Evolutionary conservation across 345 rosid genomes (phyloP).

Genomic region (Linum trigynum): DNA sequence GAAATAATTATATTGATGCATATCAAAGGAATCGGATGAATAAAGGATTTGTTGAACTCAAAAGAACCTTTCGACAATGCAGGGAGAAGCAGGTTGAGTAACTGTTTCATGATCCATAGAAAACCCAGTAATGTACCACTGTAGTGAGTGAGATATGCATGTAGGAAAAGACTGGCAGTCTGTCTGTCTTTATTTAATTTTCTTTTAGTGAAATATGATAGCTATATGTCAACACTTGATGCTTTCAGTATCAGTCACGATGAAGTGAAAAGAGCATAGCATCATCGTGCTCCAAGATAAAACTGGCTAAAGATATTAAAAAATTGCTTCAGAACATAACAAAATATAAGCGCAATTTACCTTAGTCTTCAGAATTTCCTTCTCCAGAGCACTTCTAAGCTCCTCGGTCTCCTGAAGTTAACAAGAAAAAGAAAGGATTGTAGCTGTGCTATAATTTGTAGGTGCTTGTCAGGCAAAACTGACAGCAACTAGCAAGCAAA

Average conservation of each 20-base stretch:
- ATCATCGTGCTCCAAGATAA: not conserved
- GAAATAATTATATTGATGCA: not conserved
- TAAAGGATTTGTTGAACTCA: not conserved
- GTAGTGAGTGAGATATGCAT: not conserved
- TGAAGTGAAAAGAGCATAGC: conserved; percentile 2
- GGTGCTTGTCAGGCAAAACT: conserved; percentile 1
- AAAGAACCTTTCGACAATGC: not conserved
- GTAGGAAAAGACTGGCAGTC: not conserved
- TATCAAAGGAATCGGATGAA: not conserved
- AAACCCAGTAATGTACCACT: not conserved
- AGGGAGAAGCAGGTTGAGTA: not conserved
- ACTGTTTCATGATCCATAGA: not conserved
- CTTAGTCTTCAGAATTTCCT: conserved; percentile 66
- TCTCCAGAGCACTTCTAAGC: conserved; percentile 57
- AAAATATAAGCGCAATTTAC: conserved; percentile 25
- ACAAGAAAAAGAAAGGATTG: conserved; percentile 14
- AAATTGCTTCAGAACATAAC: conserved; percentile 5
- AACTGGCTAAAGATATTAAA: conserved; percentile 1
- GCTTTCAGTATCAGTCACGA: not conserved
- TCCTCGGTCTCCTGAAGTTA: conserved; percentile 60
- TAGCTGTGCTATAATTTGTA: conserved; percentile 12
- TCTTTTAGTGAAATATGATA: no score
- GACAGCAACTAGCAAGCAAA: not conserved
- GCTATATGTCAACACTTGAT: not conserved
- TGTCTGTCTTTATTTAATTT: no score